Evolutionary conservation across 495 filamentous ascomycete species (phyloP).

Genomic region (Massariosphaeria phaeospora): DNA sequence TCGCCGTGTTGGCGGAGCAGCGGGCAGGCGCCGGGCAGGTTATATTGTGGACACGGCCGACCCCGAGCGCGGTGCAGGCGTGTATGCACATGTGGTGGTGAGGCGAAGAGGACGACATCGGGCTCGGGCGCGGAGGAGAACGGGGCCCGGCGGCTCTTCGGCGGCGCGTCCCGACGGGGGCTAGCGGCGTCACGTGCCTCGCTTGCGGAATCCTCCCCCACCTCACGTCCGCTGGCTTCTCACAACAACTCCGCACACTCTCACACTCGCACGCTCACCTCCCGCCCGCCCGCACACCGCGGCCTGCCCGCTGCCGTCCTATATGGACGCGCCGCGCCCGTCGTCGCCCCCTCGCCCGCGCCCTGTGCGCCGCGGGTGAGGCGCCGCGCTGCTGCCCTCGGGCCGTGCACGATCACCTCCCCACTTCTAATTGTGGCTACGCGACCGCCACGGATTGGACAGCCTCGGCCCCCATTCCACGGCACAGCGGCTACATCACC

Average conservation of each 20-base stretch:
- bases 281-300: not conserved
- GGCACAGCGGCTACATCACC: slow-evolving; percentile 34
- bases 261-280: not conserved
- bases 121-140: not conserved
- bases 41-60: slow-evolving; percentile 16
- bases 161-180: not conserved
- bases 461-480: slow-evolving; percentile 27
- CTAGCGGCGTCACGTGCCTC: slow-evolving; percentile 23
- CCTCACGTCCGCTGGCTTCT: not conserved
- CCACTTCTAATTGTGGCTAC: slow-evolving; percentile 34
- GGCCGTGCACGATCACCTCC: slow-evolving; percentile 33
- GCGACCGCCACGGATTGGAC: slow-evolving; percentile 33
- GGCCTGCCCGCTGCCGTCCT: slow-evolving; percentile 5
- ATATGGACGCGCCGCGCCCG: slow-evolving; percentile 11
- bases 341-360: not conserved
- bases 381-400: slow-evolving; percentile 21
- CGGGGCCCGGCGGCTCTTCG: slow-evolving; percentile 10
- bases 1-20: not conserved
- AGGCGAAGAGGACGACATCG: slow-evolving; percentile 10
- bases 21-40: slow-evolving; percentile 4
- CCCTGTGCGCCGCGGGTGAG: slow-evolving; percentile 6
- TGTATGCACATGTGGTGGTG: slow-evolving; percentile 25
- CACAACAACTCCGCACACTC: too few relatives aligned
- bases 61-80: slow-evolving; percentile 13
- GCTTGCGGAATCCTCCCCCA: slow-evolving; percentile 5